phyloP scores from a whole-genome alignment of 192 early-diverging fungal genomes.

The Coemansia umbellata region DNA sequence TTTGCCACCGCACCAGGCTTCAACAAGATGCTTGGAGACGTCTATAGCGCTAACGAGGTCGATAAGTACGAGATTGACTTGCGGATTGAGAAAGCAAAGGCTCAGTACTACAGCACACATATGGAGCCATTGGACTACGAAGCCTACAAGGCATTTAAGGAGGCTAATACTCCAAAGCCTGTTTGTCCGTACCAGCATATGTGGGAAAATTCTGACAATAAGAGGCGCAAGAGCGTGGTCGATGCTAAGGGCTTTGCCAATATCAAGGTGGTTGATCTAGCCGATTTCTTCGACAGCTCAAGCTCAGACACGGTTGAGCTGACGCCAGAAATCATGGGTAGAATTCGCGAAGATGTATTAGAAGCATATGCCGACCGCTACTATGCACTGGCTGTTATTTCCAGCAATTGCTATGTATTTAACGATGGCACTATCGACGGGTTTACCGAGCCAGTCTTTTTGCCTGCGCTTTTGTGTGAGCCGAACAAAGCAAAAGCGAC shows the following conservation, averaged over 20 bases:
- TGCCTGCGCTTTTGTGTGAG: constrained; percentile 17
- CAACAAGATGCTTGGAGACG: constrained; percentile 20
- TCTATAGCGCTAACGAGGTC: constrained; percentile 8
- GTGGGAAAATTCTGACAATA: constrained; percentile 20
- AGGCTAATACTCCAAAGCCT: constrained; percentile 19
- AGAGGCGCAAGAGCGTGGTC: neutral
- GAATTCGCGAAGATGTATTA: constrained; percentile 4
- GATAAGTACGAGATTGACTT: constrained; percentile 19
- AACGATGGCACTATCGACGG: neutral
- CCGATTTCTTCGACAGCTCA: constrained; percentile 5
- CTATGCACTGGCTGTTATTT: constrained; percentile 25
- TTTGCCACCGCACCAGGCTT: constrained; percentile 37
- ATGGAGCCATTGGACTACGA: constrained; percentile 22
- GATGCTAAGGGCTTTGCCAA: constrained; percentile 10
- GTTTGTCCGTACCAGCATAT: constrained; percentile 47
- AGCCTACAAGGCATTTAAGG: constrained; percentile 16
- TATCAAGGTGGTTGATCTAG: constrained; percentile 27
- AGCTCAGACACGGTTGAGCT: constrained; percentile 3
- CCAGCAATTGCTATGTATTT: neutral
- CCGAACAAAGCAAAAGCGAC: neutral
- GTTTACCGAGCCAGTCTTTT: constrained; percentile 8
- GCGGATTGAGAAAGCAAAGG: constrained; percentile 41
- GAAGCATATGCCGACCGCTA: constrained; percentile 6
- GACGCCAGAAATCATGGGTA: constrained; percentile 7
- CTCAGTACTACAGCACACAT: constrained; percentile 22